Conservation (phyloP, 441 rosid genomes). For the Corymbia citriodora region DNA sequence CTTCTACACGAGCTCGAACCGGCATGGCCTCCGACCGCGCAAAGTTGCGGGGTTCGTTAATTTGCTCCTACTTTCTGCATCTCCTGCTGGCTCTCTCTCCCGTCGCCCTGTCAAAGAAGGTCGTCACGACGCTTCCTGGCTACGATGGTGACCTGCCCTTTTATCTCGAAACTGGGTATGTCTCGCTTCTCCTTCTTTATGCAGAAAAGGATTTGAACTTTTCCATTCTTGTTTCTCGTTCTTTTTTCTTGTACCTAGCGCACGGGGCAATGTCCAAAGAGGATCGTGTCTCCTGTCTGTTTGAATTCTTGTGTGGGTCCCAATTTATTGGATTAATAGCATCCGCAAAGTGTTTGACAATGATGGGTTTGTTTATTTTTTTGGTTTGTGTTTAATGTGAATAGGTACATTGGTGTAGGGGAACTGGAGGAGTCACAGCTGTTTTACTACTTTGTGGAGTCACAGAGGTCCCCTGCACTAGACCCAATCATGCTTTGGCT, state of each 20-base stretch:
- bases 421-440: constrained; percentile 18
- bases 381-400: background rate
- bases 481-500: constrained; percentile 33
- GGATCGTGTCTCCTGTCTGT: background rate
- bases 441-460: constrained; percentile 28
- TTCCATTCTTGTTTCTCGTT: too few species aligned
- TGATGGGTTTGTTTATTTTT: background rate
- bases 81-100: background rate
- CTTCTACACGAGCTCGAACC: background rate
- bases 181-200: background rate
- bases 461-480: constrained; percentile 14
- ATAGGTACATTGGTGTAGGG: constrained; percentile 23
- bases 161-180: constrained; percentile 18
- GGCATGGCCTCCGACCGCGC: background rate
- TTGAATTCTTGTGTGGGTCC: background rate
- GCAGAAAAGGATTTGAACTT: background rate
- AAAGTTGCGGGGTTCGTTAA: background rate
- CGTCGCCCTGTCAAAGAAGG: background rate
- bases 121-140: constrained; percentile 13
- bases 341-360: background rate
- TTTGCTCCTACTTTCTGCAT: background rate
- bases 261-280: background rate
- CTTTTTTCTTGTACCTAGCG: background rate
- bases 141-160: constrained; percentile 18
- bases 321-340: background rate